Evolutionary conservation across 495 filamentous ascomycete species (phyloP).

Genomic region (Tetracladium marchalianum): DNA sequence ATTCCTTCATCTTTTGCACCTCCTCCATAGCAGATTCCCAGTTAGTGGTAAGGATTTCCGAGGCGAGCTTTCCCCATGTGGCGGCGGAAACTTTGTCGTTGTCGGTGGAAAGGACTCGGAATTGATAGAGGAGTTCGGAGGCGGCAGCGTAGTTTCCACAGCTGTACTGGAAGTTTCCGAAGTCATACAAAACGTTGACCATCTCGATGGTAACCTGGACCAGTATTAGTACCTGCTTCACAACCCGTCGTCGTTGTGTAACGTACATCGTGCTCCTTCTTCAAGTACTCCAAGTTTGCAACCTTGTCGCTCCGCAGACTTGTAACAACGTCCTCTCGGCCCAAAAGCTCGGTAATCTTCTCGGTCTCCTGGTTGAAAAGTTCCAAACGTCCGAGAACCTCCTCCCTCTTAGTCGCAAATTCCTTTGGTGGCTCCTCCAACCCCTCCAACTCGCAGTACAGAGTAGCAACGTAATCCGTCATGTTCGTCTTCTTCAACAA

Average conservation of each 20-base stretch:
- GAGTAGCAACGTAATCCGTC: slow-evolving; percentile 86
- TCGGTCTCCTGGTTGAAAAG: slow-evolving; percentile 72
- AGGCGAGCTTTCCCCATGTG: slow-evolving; percentile 93
- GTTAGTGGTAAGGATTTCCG: slow-evolving; percentile 82
- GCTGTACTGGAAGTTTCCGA: slow-evolving; percentile 91
- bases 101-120: slow-evolving; percentile 93
- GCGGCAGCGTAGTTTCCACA: slow-evolving; percentile 87
- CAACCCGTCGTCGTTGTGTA: not conserved
- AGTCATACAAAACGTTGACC: slow-evolving; percentile 90
- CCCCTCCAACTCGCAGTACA: slow-evolving; percentile 79
- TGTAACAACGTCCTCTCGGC: slow-evolving; percentile 75
- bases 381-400: slow-evolving; percentile 72
- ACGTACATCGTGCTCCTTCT: slow-evolving; percentile 78
- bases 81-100: slow-evolving; percentile 92
- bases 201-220: slow-evolving; percentile 74
- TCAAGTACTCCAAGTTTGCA: slow-evolving; percentile 90
- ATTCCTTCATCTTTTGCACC: slow-evolving; percentile 84
- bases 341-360: slow-evolving; percentile 76
- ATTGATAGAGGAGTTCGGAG: slow-evolving; percentile 84
- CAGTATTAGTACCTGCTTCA: slow-evolving; percentile 9
- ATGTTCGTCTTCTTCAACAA: slow-evolving; percentile 94
- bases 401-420: slow-evolving; percentile 77
- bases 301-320: slow-evolving; percentile 91
- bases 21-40: slow-evolving; percentile 98
- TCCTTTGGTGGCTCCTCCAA: slow-evolving; percentile 71